Conservation (phyloP, 2,329 filamentous ascomycete species). For the Sporothrix curviconia region DNA sequence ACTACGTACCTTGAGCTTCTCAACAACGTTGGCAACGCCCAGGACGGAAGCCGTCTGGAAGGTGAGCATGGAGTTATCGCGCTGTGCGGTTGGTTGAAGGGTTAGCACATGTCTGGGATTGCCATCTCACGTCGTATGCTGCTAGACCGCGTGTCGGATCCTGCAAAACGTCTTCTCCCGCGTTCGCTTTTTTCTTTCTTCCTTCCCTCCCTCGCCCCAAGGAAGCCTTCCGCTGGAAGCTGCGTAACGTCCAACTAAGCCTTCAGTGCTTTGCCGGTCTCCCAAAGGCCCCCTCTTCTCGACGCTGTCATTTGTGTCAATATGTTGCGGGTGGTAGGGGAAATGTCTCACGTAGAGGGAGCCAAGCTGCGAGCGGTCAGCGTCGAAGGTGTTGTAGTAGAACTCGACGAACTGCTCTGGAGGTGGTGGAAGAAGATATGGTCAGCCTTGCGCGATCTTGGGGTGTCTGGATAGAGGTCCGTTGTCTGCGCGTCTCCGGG, state of each 20-base stretch:
- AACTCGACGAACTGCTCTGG: conserved; percentile 80
- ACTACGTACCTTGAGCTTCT: conserved; percentile 67
- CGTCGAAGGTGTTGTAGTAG: conserved; percentile 88
- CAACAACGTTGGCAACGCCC: conserved; percentile 60
- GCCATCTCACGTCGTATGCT: too few species aligned
- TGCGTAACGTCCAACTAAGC: too few species aligned
- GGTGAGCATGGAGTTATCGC: conserved; percentile 82
- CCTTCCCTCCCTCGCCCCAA: too few species aligned
- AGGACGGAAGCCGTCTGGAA: conserved; percentile 68
- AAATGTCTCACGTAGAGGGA: conserved; percentile 78
- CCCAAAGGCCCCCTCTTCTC: too few species aligned
- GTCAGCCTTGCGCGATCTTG: conserved; percentile 1
- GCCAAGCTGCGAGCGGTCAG: conserved; percentile 56
- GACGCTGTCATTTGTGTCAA: background rate
- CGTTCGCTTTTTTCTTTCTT: too few species aligned
- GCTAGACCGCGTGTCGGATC: too few species aligned
- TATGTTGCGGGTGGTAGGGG: background rate
- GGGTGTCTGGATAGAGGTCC: too few species aligned
- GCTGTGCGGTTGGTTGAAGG: conserved; percentile 41
- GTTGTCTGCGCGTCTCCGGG: too few species aligned
- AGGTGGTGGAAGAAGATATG: background rate
- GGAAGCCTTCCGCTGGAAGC: too few species aligned
- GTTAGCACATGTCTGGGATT: background rate
- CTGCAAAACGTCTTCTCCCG: too few species aligned
- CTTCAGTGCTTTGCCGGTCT: too few species aligned